Evolutionary conservation across 441 rosid genomes (phyloP), one percentile per base, ranked within the genome.

Genomic region (Sinapis alba): DNA sequence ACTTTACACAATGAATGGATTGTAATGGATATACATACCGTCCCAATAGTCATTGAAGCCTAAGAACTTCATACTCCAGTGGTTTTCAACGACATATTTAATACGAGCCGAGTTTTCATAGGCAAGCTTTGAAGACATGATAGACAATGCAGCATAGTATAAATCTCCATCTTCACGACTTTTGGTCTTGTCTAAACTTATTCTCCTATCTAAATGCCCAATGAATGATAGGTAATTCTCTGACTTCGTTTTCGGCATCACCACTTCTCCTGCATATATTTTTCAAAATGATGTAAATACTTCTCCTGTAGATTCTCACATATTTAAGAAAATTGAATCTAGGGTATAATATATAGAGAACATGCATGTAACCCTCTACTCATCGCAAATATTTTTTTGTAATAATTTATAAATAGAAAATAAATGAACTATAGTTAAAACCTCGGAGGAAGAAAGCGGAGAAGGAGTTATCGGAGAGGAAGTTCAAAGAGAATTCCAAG

Each of bases 1-100:
- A 30, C 34, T 30, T 30, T 30, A 30, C 34, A 30, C 34, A 30
- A 30, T 30, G 34, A 30, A 30, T 30, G 34, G 34, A 30, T 30
- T 30, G 15, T 11, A 23, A n/a, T 9, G 4, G 16, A 53, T 57
- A 28, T 57, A 23, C 72, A 32, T 83, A 92, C 96, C 93, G 53
- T 92, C 87, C 96, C 94, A 90, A 66, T 65, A 86, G 80, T 89
- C 84, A 70, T 65, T 62, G 38, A 79, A 81, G 34, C 90, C 91
- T 82, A 92, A 58, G 70, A 80, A 86, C 65, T 87, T 91, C 92
- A 87, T 90, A 90, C 85, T 80, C 96, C 97, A 92, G 30, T 78
- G 82, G 27, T 83, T 76, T 1, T 64, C 72, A 23, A 90, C 92
- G 4, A 73, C 69, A 19, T 80, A n/a, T 72, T 81, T 16, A 7